Evolutionary conservation across 1,139 yeast species (phyloP).

Genomic region (Kodamaea fungicola): DNA sequence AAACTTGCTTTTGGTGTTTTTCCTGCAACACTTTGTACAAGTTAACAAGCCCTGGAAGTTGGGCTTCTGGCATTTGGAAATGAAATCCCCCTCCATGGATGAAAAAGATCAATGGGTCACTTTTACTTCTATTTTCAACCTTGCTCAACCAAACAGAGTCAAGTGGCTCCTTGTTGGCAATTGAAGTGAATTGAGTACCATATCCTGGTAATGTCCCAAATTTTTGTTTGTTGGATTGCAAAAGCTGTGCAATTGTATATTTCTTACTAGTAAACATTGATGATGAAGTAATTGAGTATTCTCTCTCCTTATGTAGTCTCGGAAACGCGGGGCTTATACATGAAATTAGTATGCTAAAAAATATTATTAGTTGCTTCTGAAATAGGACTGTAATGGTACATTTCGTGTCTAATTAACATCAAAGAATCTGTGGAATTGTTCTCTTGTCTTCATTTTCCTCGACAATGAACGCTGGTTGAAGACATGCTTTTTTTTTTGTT

Average conservation of each 20-base stretch:
- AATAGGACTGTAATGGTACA: too few species aligned
- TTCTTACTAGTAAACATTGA: background rate
- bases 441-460: too few species aligned
- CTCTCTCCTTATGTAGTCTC: too few species aligned
- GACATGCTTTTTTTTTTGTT: too few species aligned
- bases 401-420: too few species aligned
- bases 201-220: conserved; percentile 19
- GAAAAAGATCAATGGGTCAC: conserved; percentile 37
- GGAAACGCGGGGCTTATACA: too few species aligned
- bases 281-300: too few species aligned
- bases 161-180: conserved; percentile 8
- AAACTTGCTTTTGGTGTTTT: conserved; percentile 19
- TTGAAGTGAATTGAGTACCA: conserved; percentile 25
- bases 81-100: conserved; percentile 43
- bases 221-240: conserved; percentile 1
- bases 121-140: conserved; percentile 19
- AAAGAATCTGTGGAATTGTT: too few species aligned
- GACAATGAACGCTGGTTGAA: too few species aligned
- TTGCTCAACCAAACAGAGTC: conserved; percentile 37
- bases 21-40: conserved; percentile 29
- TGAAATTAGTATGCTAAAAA: too few species aligned
- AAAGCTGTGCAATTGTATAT: background rate
- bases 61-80: conserved; percentile 28
- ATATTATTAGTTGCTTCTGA: too few species aligned
- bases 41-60: conserved; percentile 27